These are phyloP conservation scores for Parathielavia appendiculata DNA, from an alignment of 495 filamentous ascomycete genomes.

Conservation along the genomic window DNA sequence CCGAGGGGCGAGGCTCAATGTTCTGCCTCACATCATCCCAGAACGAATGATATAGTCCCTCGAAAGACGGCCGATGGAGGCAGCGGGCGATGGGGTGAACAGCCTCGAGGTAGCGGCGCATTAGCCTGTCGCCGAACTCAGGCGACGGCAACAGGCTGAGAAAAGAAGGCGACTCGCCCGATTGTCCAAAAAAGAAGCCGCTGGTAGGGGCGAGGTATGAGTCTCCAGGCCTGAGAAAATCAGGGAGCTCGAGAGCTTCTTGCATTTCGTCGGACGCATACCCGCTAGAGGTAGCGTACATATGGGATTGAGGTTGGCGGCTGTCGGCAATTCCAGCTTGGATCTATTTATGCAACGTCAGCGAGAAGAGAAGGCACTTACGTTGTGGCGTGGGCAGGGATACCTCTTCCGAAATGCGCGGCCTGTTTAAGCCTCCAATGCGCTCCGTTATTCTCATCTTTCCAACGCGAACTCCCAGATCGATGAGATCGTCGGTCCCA, in stretches of 20 bases:
- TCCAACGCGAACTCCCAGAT: constrained; percentile 65
- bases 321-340: constrained; percentile 24
- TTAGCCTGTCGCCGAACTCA: constrained; percentile 49
- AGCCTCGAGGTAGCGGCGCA: constrained; percentile 58
- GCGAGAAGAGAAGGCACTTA: background rate
- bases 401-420: constrained; percentile 64
- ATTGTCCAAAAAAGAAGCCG: constrained; percentile 61
- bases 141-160: constrained; percentile 52
- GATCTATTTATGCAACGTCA: constrained; percentile 23
- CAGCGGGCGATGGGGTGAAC: constrained; percentile 63
- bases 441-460: constrained; percentile 68
- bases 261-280: background rate
- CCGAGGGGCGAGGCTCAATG: constrained; percentile 55
- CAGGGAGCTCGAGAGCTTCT: constrained; percentile 28
- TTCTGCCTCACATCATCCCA: constrained; percentile 53
- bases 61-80: constrained; percentile 60
- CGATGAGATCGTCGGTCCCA: constrained; percentile 54
- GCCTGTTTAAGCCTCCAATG: constrained; percentile 55
- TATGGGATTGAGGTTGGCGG: background rate
- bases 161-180: constrained; percentile 42
- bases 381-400: constrained; percentile 18
- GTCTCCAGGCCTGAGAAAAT: constrained; percentile 47
- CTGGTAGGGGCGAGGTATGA: constrained; percentile 56
- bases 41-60: constrained; percentile 55
- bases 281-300: background rate